These are phyloP conservation scores for Chamaecyparis obtusa DNA, from an alignment of 75 land plant genomes.

Conservation along the genomic window DNA sequence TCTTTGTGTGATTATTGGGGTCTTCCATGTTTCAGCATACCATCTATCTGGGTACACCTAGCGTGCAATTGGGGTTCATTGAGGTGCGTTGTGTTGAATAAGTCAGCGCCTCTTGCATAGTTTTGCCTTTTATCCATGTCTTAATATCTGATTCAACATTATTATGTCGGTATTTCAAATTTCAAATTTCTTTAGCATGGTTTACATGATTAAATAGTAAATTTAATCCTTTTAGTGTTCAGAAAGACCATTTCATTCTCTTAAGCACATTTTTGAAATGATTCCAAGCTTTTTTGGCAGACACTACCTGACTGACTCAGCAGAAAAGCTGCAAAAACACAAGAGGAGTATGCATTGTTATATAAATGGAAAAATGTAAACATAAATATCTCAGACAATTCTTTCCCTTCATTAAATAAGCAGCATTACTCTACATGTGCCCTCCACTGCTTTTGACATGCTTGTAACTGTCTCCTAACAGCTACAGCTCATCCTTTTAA, in stretches of 20 bases:
- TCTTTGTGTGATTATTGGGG: neutral
- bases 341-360: neutral
- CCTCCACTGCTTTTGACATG: too few species aligned
- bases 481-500: too few species aligned
- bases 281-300: neutral
- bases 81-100: neutral
- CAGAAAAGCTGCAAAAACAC: neutral
- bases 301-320: neutral
- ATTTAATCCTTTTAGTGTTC: neutral
- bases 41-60: neutral
- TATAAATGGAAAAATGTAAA: too few species aligned
- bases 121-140: neutral
- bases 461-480: too few species aligned
- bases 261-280: too few species aligned
- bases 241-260: neutral
- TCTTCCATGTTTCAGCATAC: neutral
- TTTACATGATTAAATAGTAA: neutral
- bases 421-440: too few species aligned
- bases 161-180: neutral
- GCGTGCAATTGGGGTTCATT: neutral
- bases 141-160: neutral
- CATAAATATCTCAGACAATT: too few species aligned
- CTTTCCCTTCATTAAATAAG: too few species aligned
- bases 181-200: neutral
- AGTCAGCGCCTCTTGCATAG: neutral